Conservation (phyloP, 345 rosid species). For the Zanthoxylum bungeanum region DNA sequence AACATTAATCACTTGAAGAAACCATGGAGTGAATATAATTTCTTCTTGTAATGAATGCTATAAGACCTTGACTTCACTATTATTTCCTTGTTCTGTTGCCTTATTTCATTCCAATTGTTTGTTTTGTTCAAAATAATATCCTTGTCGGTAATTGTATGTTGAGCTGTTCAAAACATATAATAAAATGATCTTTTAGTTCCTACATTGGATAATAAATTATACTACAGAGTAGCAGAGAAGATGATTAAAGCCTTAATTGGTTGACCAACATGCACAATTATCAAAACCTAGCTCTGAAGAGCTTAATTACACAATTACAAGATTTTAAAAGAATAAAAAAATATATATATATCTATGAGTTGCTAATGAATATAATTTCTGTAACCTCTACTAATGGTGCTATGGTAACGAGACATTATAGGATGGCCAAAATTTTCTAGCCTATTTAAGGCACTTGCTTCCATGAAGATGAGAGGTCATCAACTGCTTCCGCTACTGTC, state of each 20-base stretch:
- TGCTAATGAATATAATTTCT: neutral
- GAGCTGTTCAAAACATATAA: neutral
- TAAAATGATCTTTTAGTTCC: neutral
- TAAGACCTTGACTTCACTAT: neutral
- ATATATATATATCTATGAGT: neutral
- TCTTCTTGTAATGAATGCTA: too few relatives aligned
- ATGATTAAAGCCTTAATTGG: neutral
- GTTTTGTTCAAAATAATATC: neutral
- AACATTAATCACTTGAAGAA: neutral
- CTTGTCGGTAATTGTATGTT: neutral
- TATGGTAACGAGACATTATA: neutral
- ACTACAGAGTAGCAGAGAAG: neutral
- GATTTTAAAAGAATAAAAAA: neutral
- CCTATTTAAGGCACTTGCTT: neutral
- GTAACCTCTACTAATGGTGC: neutral
- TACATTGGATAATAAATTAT: too few relatives aligned
- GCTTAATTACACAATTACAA: neutral
- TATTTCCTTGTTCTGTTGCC: too few relatives aligned
- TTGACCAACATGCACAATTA: neutral
- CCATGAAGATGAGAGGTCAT: constrained; percentile 14
- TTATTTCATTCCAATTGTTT: neutral
- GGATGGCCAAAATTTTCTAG: neutral
- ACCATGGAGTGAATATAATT: neutral
- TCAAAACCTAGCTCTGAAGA: neutral
- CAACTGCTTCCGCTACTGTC: constrained; percentile 18